These are phyloP conservation scores for Starmerella floricola DNA, from an alignment of 805 yeast genomes.

Conservation along the genomic window DNA sequence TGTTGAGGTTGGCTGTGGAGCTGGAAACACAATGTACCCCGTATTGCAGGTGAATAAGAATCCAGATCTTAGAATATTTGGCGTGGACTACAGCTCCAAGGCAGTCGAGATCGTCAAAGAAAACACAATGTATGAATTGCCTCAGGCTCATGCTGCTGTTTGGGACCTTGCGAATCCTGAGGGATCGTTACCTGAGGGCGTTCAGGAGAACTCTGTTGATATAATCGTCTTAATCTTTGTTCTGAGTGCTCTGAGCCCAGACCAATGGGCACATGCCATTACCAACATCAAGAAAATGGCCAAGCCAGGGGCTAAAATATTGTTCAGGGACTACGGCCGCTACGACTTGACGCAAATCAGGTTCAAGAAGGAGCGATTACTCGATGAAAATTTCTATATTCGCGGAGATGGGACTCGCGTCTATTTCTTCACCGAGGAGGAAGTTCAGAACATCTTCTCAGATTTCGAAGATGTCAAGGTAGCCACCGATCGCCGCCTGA, in stretches of 20 bases:
- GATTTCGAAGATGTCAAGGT: slow-evolving; percentile 59
- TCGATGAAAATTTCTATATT: slow-evolving; percentile 88
- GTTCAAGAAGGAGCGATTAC: slow-evolving; percentile 72
- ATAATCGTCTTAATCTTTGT: slow-evolving; percentile 92
- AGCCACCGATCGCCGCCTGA: slow-evolving; percentile 78
- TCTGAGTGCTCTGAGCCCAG: slow-evolving; percentile 81
- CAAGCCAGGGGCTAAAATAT: slow-evolving; percentile 85
- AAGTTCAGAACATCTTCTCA: slow-evolving; percentile 58
- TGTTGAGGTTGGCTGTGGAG: slow-evolving; percentile 95
- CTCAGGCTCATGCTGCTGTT: slow-evolving; percentile 67
- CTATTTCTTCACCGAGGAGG: slow-evolving; percentile 92
- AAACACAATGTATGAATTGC: slow-evolving; percentile 47
- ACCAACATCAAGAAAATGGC: slow-evolving; percentile 54
- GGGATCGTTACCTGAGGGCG: slow-evolving; percentile 66
- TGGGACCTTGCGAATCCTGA: slow-evolving; percentile 87
- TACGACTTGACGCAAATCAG: slow-evolving; percentile 92
- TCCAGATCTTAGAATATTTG: slow-evolving; percentile 57
- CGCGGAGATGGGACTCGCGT: slow-evolving; percentile 98
- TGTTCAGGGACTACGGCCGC: slow-evolving; percentile 89
- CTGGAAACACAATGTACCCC: slow-evolving; percentile 94
- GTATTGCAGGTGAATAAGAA: slow-evolving; percentile 73
- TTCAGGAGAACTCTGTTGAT: slow-evolving; percentile 73
- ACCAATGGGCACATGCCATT: slow-evolving; percentile 79
- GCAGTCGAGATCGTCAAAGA: slow-evolving; percentile 77
- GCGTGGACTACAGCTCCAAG: slow-evolving; percentile 79